Conservation (phyloP, 2,329 filamentous ascomycete species). For the Drechslera avenae region DNA sequence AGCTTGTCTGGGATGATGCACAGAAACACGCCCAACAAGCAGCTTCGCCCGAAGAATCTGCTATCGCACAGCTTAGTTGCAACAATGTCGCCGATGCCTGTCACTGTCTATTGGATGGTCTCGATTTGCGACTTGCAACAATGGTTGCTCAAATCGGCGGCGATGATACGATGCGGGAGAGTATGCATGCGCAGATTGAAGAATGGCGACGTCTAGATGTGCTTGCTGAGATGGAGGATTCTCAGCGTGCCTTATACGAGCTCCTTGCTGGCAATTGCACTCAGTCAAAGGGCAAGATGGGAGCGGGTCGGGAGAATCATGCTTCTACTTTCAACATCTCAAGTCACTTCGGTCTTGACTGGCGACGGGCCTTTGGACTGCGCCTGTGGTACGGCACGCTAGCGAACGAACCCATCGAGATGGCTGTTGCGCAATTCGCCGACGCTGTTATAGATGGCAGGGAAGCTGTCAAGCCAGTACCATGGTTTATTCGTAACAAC, state of each 20-base stretch:
- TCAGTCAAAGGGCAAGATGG: slow-evolving; percentile 76
- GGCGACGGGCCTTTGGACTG: slow-evolving; percentile 91
- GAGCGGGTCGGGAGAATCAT: slow-evolving; percentile 76
- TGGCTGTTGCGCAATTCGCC: slow-evolving; percentile 74
- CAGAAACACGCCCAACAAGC: slow-evolving; percentile 61
- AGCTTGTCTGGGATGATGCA: slow-evolving; percentile 48
- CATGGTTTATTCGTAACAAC: slow-evolving; percentile 70
- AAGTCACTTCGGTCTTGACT: slow-evolving; percentile 82
- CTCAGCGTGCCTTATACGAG: slow-evolving; percentile 86
- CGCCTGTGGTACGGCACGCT: slow-evolving; percentile 85
- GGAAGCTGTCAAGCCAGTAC: slow-evolving; percentile 71
- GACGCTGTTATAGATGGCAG: slow-evolving; percentile 72
- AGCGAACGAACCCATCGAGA: slow-evolving; percentile 69
- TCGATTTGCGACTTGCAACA: slow-evolving; percentile 82
- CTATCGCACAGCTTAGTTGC: slow-evolving; percentile 77
- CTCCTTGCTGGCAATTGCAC: slow-evolving; percentile 87
- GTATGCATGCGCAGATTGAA: slow-evolving; percentile 79
- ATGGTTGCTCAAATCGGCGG: slow-evolving; percentile 84
- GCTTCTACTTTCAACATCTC: slow-evolving; percentile 81
- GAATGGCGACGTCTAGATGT: slow-evolving; percentile 84
- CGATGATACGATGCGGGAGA: slow-evolving; percentile 68
- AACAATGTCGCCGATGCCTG: slow-evolving; percentile 84
- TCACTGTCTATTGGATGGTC: slow-evolving; percentile 73
- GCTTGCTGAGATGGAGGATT: slow-evolving; percentile 83
- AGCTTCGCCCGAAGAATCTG: slow-evolving; percentile 76